A percentile compares a stretch with the other conserved stretches of the same genome.
These are phyloP conservation scores for Sporormia fimetaria DNA, from an alignment of 495 filamentous ascomycete species.

Conservation along the genomic window DNA sequence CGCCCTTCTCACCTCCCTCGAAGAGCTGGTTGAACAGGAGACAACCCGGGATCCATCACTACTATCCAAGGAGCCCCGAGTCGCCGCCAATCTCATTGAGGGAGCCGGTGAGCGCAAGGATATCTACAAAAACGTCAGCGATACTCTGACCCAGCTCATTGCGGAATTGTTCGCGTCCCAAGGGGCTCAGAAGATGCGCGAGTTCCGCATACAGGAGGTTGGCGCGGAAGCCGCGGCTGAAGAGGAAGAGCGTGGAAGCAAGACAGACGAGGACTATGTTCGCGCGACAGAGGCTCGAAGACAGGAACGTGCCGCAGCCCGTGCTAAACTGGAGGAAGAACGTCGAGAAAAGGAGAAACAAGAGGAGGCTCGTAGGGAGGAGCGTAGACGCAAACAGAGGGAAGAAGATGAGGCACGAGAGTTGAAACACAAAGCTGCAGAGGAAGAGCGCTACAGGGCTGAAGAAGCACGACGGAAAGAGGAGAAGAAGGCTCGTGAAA, in stretches of 20 bases:
- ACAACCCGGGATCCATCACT: slow-evolving; percentile 68
- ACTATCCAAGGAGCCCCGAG: slow-evolving; percentile 64
- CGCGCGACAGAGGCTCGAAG: slow-evolving; percentile 55
- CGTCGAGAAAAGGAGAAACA: slow-evolving; percentile 55
- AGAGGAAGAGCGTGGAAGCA: slow-evolving; percentile 59
- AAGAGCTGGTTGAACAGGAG: slow-evolving; percentile 64
- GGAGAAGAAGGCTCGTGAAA: slow-evolving; percentile 53
- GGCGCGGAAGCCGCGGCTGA: slow-evolving; percentile 58
- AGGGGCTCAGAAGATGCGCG: slow-evolving; percentile 56
- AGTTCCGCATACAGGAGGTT: slow-evolving; percentile 59
- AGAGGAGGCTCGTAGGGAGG: slow-evolving; percentile 53
- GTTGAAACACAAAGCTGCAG: too few species aligned
- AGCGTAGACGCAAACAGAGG: slow-evolving; percentile 33
- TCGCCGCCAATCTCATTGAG: slow-evolving; percentile 74
- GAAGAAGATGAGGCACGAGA: slow-evolving; percentile 45
- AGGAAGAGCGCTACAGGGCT: too few species aligned
- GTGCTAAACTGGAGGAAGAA: slow-evolving; percentile 52
- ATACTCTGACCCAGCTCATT: slow-evolving; percentile 55
- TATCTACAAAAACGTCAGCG: slow-evolving; percentile 64
- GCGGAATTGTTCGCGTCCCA: slow-evolving; percentile 45
- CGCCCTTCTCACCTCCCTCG: slow-evolving; percentile 52
- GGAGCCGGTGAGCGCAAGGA: slow-evolving; percentile 73
- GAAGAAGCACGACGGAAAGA: too few species aligned
- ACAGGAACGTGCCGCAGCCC: slow-evolving; percentile 51
- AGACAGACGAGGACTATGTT: slow-evolving; percentile 74